Conservation (phyloP, 257 asterid species). For the Sherardia arvensis region DNA sequence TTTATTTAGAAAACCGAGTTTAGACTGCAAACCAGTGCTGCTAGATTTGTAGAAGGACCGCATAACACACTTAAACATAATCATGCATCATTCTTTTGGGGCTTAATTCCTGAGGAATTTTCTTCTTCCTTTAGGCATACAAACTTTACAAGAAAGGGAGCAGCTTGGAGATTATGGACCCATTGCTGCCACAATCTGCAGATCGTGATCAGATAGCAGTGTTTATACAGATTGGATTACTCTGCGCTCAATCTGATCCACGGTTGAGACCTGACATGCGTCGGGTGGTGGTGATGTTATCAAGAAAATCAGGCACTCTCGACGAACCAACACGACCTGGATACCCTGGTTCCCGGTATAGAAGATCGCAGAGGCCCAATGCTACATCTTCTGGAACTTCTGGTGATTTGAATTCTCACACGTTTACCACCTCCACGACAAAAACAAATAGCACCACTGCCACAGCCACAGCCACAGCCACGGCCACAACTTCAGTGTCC, state of each 20-base stretch:
- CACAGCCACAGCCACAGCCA: slow-evolving; percentile 31
- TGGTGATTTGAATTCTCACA: slow-evolving; percentile 30
- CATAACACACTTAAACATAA: neutral
- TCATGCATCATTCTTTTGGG: neutral
- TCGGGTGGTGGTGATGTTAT: slow-evolving; percentile 57
- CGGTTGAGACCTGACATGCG: slow-evolving; percentile 68
- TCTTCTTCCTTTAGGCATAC: slow-evolving; percentile 46
- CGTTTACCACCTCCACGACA: slow-evolving; percentile 39
- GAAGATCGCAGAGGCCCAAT: slow-evolving; percentile 26
- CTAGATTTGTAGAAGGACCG: neutral
- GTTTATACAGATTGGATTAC: slow-evolving; percentile 58
- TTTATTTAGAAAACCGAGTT: neutral
- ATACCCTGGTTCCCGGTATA: slow-evolving; percentile 48
- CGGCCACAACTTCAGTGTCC: slow-evolving; percentile 34
- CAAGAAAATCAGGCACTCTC: slow-evolving; percentile 55
- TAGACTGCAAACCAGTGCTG: neutral
- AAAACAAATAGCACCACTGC: slow-evolving; percentile 31
- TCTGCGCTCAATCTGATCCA: slow-evolving; percentile 75
- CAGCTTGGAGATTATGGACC: slow-evolving; percentile 57
- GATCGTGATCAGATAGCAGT: slow-evolving; percentile 38
- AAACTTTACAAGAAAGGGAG: slow-evolving; percentile 67
- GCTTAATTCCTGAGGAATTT: neutral
- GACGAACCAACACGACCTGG: slow-evolving; percentile 84
- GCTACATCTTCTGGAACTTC: slow-evolving; percentile 38
- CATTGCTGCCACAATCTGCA: slow-evolving; percentile 44